A percentile compares a stretch with the other conserved stretches of the same genome.
Evolutionary conservation across 1,139 yeast species (phyloP).

Genomic region (Sugiyamaella novakii): DNA sequence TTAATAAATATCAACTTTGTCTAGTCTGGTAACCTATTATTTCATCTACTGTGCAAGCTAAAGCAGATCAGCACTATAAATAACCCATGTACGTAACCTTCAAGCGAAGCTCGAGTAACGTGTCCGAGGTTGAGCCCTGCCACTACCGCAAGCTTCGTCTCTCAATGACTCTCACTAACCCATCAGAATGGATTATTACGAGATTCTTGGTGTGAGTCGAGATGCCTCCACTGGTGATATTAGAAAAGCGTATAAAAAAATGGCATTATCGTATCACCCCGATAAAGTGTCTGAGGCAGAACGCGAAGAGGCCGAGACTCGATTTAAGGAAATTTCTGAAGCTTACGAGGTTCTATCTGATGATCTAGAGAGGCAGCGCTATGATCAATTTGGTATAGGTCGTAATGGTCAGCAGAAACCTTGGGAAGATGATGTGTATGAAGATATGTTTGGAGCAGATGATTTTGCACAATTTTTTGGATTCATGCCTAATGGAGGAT

Average conservation of each 20-base stretch:
- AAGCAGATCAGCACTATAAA: no score
- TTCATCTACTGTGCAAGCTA: no score
- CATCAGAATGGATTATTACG: slow-evolving; percentile 58
- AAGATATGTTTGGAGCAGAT: slow-evolving; percentile 54
- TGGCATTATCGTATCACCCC: slow-evolving; percentile 77
- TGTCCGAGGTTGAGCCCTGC: no score
- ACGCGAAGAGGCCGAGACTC: slow-evolving; percentile 66
- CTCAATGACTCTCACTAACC: no score
- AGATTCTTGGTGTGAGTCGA: slow-evolving; percentile 63
- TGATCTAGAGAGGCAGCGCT: slow-evolving; percentile 54
- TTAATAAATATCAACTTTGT: no score
- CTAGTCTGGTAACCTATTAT: no score
- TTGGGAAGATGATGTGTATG: slow-evolving; percentile 30
- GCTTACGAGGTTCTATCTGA: slow-evolving; percentile 79
- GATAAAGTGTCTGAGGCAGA: slow-evolving; percentile 70
- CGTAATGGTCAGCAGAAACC: slow-evolving; percentile 21
- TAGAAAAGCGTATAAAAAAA: slow-evolving; percentile 72
- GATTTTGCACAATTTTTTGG: slow-evolving; percentile 74
- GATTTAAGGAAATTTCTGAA: slow-evolving; percentile 72
- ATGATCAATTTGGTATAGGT: slow-evolving; percentile 56
- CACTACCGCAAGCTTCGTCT: no score
- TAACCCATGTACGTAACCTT: no score
- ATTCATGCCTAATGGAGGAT: slow-evolving; percentile 29
- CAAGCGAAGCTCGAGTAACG: no score
- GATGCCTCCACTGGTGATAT: slow-evolving; percentile 68